phyloP scores from a whole-genome alignment of 176 grass and related monocot species.

The Pontederia crassipes region DNA sequence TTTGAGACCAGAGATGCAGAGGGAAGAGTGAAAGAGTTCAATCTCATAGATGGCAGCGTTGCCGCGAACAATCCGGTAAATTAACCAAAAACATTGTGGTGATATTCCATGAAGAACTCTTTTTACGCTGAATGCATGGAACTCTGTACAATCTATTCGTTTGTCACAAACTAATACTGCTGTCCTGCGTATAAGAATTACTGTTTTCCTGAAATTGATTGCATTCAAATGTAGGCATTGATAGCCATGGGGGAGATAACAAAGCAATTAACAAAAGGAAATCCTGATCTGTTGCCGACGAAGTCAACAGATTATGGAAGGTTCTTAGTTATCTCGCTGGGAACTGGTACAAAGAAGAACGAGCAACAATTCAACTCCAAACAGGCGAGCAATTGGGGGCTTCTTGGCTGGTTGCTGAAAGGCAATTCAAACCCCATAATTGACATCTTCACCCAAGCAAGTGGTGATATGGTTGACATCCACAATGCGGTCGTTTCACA shows the following conservation, averaged over 20 bases:
- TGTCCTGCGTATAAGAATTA: no score
- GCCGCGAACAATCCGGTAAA: constrained; percentile 8
- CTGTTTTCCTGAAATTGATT: no score
- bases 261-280: neutral
- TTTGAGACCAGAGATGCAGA: neutral
- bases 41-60: neutral
- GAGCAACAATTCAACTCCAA: neutral
- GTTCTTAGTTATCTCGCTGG: neutral
- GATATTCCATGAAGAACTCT: neutral
- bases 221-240: neutral
- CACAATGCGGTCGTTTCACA: neutral
- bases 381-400: neutral
- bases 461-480: constrained; percentile 3
- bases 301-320: neutral
- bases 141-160: neutral
- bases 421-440: neutral
- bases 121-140: neutral
- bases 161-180: no score
- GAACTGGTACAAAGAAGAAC: neutral
- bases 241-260: neutral
- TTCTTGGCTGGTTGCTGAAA: neutral
- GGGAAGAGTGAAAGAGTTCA: neutral
- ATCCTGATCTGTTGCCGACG: neutral
- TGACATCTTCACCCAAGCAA: neutral
- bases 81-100: neutral